A percentile compares a stretch with the other conserved stretches of the same genome.
These are phyloP conservation scores for Solanum hybrid DNA, from an alignment of 305 asterid genomes.

Conservation along the genomic window DNA sequence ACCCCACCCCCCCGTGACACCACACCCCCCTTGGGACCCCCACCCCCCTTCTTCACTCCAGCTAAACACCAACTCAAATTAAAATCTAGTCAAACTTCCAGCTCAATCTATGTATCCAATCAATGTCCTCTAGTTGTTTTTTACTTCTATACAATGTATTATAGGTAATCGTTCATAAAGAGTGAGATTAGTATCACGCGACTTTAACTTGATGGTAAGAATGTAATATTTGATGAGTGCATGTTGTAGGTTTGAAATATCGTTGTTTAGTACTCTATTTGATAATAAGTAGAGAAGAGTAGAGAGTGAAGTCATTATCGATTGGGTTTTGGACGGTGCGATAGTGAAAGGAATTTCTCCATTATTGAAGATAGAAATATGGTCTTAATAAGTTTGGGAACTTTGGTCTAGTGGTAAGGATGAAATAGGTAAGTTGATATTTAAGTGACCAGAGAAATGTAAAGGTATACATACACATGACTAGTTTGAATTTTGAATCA, in stretches of 20 bases:
- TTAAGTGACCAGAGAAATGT: no score
- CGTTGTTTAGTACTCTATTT: neutral
- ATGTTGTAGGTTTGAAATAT: neutral
- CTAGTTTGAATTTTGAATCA: neutral
- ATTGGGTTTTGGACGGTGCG: neutral
- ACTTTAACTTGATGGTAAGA: neutral
- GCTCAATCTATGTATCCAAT: neutral
- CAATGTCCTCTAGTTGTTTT: neutral
- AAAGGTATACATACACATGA: neutral
- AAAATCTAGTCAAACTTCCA: neutral
- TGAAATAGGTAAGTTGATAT: neutral
- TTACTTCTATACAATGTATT: neutral
- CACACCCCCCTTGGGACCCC: neutral
- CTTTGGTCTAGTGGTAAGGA: neutral
- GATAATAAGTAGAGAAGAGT: neutral
- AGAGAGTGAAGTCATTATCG: neutral
- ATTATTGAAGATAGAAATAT: neutral
- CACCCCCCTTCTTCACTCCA: neutral
- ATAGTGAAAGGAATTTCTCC: neutral
- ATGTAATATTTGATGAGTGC: neutral
- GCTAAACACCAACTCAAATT: neutral
- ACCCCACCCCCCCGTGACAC: neutral
- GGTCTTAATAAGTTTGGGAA: neutral
- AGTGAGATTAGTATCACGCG: neutral
- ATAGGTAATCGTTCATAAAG: neutral